Base-by-base conservation (phyloP, 2,329 filamentous ascomycete genomes). In the Saccharata proteae region DNA sequence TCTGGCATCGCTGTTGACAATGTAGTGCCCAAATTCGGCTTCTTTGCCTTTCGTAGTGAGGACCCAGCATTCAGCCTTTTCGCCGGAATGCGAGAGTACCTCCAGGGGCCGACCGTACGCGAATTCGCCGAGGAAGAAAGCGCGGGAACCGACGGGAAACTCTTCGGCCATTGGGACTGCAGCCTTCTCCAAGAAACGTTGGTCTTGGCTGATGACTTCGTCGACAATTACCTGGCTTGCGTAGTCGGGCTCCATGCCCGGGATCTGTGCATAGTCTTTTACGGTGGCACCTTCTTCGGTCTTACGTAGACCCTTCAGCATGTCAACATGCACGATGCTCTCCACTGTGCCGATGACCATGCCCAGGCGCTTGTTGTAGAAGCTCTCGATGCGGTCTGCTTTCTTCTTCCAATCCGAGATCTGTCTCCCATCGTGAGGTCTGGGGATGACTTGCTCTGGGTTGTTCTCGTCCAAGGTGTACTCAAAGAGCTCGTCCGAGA, bases 81-180 rank as follows among this genome's bases (percentile, higher is more conserved):
- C 77, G 37, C 72, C 67, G 11, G 66, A 65, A 48, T 96, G 83
- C 2, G 73, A 74, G 15, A 72, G 70, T 14, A 98, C 75, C 51
- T 90, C 77, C n/a, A 93, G 62, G 3, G 90, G 88, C 21, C 86
- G 74, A 11, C 90, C 90, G 46, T 93, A 96, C 32, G 84, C 83
- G 58, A 80, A 92, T 21, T 94, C 86, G 27, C 90, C 90, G 3
- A 98, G 63, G 64, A 93, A 96, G 61, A 98, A 98, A 1, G 81
- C 85, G 34, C 78, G 73, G 2, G 83, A 81, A 22, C 76, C 78
- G 34, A 77, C 59, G 0, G 90, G 86, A 40, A 94, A 96, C 48
- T 98, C 90, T 52, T 94, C 77, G 43, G 86, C 80, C 19, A 98
- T 78, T 1, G 88, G 80, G 4, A 93, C 51, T n/a, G 90, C 86